These are phyloP conservation scores for Suhomyces anneliseae DNA, from an alignment of 1,139 yeast species.

Conservation along the genomic window DNA sequence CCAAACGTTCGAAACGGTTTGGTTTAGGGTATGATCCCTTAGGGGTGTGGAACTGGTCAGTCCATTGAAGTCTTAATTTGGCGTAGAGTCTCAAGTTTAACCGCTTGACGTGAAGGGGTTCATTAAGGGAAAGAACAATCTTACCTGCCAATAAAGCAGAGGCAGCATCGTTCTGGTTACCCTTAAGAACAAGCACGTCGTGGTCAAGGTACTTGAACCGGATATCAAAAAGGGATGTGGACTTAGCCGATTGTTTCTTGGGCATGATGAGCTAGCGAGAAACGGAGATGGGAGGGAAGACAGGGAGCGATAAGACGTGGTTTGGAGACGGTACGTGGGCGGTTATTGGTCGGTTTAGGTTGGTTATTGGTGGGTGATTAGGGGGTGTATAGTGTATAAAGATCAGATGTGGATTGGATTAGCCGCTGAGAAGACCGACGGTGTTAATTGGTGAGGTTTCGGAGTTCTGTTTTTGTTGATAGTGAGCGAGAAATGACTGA, in stretches of 20 bases:
- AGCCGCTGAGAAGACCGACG: no score
- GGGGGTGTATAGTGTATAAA: no score
- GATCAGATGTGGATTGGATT: no score
- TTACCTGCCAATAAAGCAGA: conserved; percentile 76
- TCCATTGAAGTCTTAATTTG: conserved; percentile 59
- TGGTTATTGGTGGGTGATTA: neutral
- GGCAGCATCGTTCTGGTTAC: conserved; percentile 73
- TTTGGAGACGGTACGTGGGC: neutral
- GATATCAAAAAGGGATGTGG: conserved; percentile 57
- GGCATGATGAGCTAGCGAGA: conserved; percentile 6
- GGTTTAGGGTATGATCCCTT: conserved; percentile 52
- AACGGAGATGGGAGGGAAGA: no score
- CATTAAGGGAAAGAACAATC: conserved; percentile 73
- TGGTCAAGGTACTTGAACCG: conserved; percentile 66
- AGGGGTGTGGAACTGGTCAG: conserved; percentile 47
- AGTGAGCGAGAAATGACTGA: no score
- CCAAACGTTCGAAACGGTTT: conserved; percentile 57
- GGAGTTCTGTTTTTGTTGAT: no score
- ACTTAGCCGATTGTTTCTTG: conserved; percentile 15
- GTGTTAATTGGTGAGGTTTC: no score
- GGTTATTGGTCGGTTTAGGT: no score
- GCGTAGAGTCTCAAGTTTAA: conserved; percentile 65
- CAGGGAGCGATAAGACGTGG: neutral
- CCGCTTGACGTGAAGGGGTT: conserved; percentile 69
- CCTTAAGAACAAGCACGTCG: conserved; percentile 81